Conservation (phyloP, 2,329 filamentous ascomycete species). For the Calonectria naviculata region DNA sequence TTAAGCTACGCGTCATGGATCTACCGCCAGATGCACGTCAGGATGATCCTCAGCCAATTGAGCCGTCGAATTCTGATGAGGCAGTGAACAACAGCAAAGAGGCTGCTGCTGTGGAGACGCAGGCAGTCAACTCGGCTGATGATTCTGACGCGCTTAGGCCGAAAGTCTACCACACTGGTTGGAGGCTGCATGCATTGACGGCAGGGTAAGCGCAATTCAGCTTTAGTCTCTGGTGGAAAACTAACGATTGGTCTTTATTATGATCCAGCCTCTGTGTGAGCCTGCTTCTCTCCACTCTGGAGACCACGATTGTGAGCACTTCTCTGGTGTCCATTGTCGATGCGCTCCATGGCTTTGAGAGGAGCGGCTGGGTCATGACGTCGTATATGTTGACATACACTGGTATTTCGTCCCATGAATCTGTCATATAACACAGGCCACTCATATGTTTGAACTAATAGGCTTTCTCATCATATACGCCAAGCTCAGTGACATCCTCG, state of each 20-base stretch:
- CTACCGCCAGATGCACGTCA: neutral
- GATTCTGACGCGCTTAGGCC: neutral
- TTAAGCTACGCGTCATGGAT: neutral
- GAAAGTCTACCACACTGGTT: conserved; percentile 3
- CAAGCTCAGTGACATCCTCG: conserved; percentile 28
- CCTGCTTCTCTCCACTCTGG: conserved; percentile 55
- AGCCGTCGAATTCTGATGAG: neutral
- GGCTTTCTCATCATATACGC: conserved; percentile 31
- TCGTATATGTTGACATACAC: conserved; percentile 62
- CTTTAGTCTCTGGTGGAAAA: neutral
- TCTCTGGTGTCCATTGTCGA: conserved; percentile 58
- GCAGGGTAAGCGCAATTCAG: neutral
- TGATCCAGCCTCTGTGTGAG: neutral
- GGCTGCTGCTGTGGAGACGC: neutral
- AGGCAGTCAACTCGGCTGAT: neutral
- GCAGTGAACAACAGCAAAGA: too few relatives aligned
- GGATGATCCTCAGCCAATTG: neutral
- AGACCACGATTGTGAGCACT: conserved; percentile 63
- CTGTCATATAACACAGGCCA: too few relatives aligned
- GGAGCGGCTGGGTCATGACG: conserved; percentile 58
- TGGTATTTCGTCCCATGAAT: conserved; percentile 37
- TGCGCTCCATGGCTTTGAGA: conserved; percentile 48
- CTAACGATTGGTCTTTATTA: neutral
- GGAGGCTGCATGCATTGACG: conserved; percentile 3
- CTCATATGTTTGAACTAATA: neutral